A percentile compares a stretch with the other conserved stretches of the same genome.
These are phyloP conservation scores for Phytophthora fragariaefolia DNA, from an alignment of 352 stramenopile genomes.

Conservation along the genomic window DNA sequence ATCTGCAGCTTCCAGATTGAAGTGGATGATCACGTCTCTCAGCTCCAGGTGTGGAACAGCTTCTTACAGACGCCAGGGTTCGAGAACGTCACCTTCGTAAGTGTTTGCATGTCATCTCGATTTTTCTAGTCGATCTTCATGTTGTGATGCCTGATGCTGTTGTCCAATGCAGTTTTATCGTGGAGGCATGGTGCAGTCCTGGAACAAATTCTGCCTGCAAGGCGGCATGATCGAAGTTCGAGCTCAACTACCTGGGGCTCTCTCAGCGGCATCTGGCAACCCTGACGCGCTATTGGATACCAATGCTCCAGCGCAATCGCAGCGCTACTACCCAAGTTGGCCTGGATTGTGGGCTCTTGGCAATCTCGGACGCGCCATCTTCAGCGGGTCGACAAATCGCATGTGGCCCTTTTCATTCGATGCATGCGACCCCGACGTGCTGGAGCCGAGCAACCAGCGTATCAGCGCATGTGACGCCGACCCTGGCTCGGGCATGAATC, in stretches of 20 bases:
- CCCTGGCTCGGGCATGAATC: constrained; percentile 91
- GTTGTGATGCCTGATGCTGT: constrained; percentile 28
- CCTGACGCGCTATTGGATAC: constrained; percentile 45
- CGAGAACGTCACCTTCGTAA: constrained; percentile 51
- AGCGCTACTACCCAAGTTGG: constrained; percentile 77
- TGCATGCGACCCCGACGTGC: constrained; percentile 66
- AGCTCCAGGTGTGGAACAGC: constrained; percentile 54
- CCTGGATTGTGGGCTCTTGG: constrained; percentile 95
- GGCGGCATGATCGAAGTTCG: constrained; percentile 90
- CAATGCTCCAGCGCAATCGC: constrained; percentile 38
- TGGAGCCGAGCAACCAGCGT: constrained; percentile 47
- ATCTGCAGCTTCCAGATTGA: constrained; percentile 52
- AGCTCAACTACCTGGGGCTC: constrained; percentile 74
- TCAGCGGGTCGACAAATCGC: constrained; percentile 90
- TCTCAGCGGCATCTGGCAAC: constrained; percentile 48
- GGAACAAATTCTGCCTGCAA: constrained; percentile 95
- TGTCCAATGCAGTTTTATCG: constrained; percentile 43
- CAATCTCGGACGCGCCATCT: constrained; percentile 93
- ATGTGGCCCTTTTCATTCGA: constrained; percentile 96
- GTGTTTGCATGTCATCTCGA: constrained; percentile 2
- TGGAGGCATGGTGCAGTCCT: constrained; percentile 91
- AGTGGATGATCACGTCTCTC: constrained; percentile 36
- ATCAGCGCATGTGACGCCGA: constrained; percentile 86
- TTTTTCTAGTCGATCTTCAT: constrained; percentile 37
- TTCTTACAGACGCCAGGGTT: constrained; percentile 42